phyloP scores from a whole-genome alignment of 1,139 yeast genomes.

The Blastobotrys petasosporus region DNA sequence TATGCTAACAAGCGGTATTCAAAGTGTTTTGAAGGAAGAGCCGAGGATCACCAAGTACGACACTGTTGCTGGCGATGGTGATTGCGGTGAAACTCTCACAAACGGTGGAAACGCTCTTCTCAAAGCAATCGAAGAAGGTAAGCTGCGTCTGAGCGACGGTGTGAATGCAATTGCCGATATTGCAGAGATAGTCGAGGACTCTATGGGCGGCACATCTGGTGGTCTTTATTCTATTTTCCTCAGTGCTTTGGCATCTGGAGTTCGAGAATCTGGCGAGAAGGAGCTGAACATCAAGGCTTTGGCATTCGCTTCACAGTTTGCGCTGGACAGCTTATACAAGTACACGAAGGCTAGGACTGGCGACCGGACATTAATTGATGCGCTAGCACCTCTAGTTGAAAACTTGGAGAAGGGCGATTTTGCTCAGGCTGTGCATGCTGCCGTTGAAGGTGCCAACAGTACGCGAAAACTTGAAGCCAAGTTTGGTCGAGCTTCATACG shows the following conservation, averaged over 20 bases:
- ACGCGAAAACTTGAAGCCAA: slow-evolving; percentile 75
- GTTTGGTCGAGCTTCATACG: slow-evolving; percentile 92
- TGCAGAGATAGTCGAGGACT: slow-evolving; percentile 75
- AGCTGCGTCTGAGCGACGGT: slow-evolving; percentile 44
- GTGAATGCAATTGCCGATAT: slow-evolving; percentile 52
- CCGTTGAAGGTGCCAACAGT: slow-evolving; percentile 65
- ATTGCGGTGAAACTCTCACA: slow-evolving; percentile 87
- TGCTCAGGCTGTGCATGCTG: slow-evolving; percentile 57
- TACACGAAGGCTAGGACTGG: slow-evolving; percentile 87
- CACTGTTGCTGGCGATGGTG: slow-evolving; percentile 93
- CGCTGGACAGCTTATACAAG: slow-evolving; percentile 58
- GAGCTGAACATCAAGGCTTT: slow-evolving; percentile 35
- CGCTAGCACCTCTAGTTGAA: slow-evolving; percentile 79
- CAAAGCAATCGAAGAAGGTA: slow-evolving; percentile 39
- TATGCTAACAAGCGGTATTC: slow-evolving; percentile 46
- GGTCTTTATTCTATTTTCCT: slow-evolving; percentile 83
- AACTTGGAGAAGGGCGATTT: slow-evolving; percentile 51
- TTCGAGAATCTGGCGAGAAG: slow-evolving; percentile 31
- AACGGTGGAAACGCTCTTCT: slow-evolving; percentile 73
- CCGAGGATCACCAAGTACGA: slow-evolving; percentile 81
- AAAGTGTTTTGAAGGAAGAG: slow-evolving; percentile 49
- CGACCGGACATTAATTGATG: slow-evolving; percentile 85
- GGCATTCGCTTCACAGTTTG: slow-evolving; percentile 44
- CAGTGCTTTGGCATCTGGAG: slow-evolving; percentile 55
- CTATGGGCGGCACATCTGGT: slow-evolving; percentile 97